Conservation (phyloP, 257 asterid species). For the Fraxinus excelsior region DNA sequence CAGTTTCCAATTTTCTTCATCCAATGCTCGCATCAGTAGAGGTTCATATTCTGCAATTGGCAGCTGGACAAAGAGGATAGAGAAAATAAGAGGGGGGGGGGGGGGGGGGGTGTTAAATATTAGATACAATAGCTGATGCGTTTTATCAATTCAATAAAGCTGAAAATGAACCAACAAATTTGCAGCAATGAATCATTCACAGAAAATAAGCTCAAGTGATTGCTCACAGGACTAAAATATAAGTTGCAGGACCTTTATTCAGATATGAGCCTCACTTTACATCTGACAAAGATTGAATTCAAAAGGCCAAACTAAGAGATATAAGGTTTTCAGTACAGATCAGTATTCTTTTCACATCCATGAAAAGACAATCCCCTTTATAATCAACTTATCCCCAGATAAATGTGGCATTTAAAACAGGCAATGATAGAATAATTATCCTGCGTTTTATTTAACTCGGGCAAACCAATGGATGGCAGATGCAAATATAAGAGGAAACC, state of each 20-base stretch:
- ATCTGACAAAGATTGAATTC: neutral
- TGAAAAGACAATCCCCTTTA: neutral
- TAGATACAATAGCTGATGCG: neutral
- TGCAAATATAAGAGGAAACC: neutral
- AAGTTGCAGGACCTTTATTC: neutral
- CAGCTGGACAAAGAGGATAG: slow-evolving; percentile 47
- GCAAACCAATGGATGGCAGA: neutral
- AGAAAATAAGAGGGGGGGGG: too few relatives aligned
- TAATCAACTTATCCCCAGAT: neutral
- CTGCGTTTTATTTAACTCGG: neutral
- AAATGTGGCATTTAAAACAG: neutral
- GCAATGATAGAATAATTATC: neutral
- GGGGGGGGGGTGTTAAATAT: too few relatives aligned
- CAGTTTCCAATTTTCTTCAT: neutral
- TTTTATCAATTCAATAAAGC: neutral
- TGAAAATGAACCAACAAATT: too few relatives aligned
- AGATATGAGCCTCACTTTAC: neutral
- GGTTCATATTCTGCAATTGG: slow-evolving; percentile 76
- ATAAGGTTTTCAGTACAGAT: neutral
- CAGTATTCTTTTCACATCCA: neutral
- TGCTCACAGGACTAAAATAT: neutral
- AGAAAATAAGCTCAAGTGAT: neutral
- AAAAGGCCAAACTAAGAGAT: neutral
- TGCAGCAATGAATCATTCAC: neutral
- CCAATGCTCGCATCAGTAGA: neutral